Evolutionary conservation across 805 yeast genomes (phyloP), one percentile per base, ranked within the genome.

Genomic region (Kregervanrija fluxuum): DNA sequence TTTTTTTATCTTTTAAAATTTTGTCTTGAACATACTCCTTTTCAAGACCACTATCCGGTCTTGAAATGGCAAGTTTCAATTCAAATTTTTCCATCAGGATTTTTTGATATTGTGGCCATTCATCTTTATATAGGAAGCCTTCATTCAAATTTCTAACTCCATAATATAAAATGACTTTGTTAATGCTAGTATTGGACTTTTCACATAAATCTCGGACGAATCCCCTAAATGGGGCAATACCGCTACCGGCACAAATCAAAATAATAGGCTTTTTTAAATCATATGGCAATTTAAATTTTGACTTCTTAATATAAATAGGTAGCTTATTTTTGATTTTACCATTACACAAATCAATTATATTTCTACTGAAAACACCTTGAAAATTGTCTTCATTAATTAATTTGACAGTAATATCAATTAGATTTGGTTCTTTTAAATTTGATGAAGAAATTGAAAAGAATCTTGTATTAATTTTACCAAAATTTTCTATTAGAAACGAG

Each of bases 151-250:
- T 74, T 69, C 38, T 43, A n/a, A 49, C 12, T n/a, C 98, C 98
- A 60, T 78, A 89, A 61, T 87, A 86, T 47, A 90, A 69, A 15
- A 85, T 40, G 44, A 82, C 76, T 50, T 78, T 75, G 40, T 95
- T 95, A 34, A 22, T 5, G 83, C 67, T 68, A 71, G 54, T 13
- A 4, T 14, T 11, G 11, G 33, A 5, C n/a, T 30, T 17, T n/a
- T 33, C 5, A 3, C 37, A 35, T 16, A 60, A 49, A 57, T 90
- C 96, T 67, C 87, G 80, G 32, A 91, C 64, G 54, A 91, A 91
- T 2, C 91, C 98, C 62, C 97, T 77, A 70, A 89, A 85, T 45
- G 98, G 98, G 2, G 98, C 97, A 42, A 90, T 85, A 57, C 98
- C 98, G 5, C 96, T 89, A 47, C 98, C 98, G 32, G 96, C 95